phyloP scores from a whole-genome alignment of 1,284 basidiomycete genomes.

The Bjerkandera adusta region DNA sequence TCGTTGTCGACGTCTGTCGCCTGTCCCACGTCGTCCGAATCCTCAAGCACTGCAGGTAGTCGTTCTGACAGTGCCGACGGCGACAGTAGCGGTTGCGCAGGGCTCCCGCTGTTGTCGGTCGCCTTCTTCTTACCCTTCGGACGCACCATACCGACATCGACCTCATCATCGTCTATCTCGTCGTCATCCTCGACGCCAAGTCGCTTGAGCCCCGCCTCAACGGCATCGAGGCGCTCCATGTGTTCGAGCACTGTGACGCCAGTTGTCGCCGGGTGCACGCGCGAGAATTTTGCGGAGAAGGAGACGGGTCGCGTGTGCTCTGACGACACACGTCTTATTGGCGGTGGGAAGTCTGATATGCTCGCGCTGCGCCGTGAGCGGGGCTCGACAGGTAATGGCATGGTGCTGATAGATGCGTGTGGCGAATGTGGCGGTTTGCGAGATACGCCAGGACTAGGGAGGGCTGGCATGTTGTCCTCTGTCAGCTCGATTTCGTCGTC shows the following conservation, averaged over 20 bases:
- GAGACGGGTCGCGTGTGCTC: conserved; percentile 71
- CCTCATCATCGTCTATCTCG: conserved; percentile 49
- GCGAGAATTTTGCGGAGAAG: conserved; percentile 74
- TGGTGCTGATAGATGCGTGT: conserved; percentile 53
- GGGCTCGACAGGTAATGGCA: conserved; percentile 45
- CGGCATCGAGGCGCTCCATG: conserved; percentile 75
- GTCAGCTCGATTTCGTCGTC: conserved; percentile 81
- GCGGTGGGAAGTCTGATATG: conserved; percentile 70
- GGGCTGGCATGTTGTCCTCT: conserved; percentile 50
- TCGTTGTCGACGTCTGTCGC: conserved; percentile 47
- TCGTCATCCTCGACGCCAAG: conserved; percentile 55
- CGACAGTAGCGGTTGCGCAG: conserved; percentile 19
- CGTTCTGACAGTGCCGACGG: conserved; percentile 24
- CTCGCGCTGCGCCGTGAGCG: conserved; percentile 56
- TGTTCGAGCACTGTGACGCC: conserved; percentile 81
- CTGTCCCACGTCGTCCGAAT: conserved; percentile 39
- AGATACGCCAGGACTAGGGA: conserved; percentile 32
- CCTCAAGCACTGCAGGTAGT: conserved; percentile 55
- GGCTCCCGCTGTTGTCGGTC: conserved; percentile 4
- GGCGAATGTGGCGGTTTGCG: conserved; percentile 17
- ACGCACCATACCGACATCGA: conserved; percentile 30
- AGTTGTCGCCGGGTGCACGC: conserved; percentile 77
- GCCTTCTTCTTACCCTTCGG: conserved; percentile 6
- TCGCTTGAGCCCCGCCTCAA: conserved; percentile 73
- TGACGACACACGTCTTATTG: conserved; percentile 57